Evolutionary conservation across 495 filamentous ascomycete genomes (phyloP).

Genomic region (Trichoderma orchidacearum): DNA sequence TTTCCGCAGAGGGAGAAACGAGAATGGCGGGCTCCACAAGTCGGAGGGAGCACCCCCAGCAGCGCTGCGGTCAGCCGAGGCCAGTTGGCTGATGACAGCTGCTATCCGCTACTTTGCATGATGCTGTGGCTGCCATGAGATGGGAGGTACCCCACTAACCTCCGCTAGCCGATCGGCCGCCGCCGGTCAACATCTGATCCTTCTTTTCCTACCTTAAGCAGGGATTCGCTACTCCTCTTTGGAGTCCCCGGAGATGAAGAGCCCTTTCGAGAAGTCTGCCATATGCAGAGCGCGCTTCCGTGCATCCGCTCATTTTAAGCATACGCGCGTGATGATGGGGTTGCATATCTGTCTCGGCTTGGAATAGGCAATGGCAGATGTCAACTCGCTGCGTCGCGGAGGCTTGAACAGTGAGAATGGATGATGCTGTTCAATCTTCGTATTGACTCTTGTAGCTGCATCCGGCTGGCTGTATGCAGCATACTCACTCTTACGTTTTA

Average conservation of each 20-base stretch:
- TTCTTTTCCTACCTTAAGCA: too few species aligned
- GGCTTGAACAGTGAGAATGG: too few species aligned
- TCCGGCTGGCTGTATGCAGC: too few species aligned
- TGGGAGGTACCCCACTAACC: not conserved
- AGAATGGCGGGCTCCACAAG: not conserved
- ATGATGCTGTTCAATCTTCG: too few species aligned
- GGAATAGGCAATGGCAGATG: too few species aligned
- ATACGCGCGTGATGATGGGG: not conserved
- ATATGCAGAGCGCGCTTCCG: not conserved
- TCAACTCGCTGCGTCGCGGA: too few species aligned
- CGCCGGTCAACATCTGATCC: not conserved
- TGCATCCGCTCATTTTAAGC: not conserved
- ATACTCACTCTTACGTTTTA: too few species aligned
- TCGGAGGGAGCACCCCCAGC: too few species aligned
- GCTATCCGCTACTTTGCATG: not conserved
- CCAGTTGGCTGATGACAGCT: not conserved
- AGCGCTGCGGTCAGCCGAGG: slow-evolving; percentile 1
- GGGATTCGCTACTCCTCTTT: not conserved
- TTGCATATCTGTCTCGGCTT: not conserved
- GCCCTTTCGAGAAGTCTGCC: not conserved
- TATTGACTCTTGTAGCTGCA: too few species aligned
- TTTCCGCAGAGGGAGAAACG: too few species aligned
- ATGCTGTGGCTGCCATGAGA: not conserved
- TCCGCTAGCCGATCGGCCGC: not conserved
- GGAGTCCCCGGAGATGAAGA: not conserved